Percentiles rank a stretch among this genome's conserved stretches.
Conservation (phyloP, 202 grass and related monocot genomes). For the Panicum hallii region DNA sequence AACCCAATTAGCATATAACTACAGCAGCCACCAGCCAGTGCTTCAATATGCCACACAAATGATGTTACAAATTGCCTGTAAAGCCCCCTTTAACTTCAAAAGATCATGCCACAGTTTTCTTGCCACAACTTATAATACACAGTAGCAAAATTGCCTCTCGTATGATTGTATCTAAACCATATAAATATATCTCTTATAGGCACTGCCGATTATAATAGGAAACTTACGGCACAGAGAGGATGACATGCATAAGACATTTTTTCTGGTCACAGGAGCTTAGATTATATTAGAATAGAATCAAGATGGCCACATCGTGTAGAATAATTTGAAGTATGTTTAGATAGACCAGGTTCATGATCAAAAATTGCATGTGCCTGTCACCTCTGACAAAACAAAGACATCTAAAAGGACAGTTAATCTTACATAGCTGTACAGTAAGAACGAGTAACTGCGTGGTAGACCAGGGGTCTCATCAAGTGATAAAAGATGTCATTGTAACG, state of each 20-base stretch:
- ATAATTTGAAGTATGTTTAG: constrained; percentile 17
- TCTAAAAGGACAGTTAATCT: constrained; percentile 42
- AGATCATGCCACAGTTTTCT: background rate
- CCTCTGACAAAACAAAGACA: constrained; percentile 32
- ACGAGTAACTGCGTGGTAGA: constrained; percentile 13
- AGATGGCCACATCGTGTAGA: background rate
- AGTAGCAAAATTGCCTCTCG: background rate
- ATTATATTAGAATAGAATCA: background rate
- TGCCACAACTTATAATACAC: background rate
- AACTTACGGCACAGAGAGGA: background rate
- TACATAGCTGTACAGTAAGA: constrained; percentile 59
- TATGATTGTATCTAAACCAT: background rate
- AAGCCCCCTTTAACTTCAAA: constrained; percentile 14
- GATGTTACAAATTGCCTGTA: background rate
- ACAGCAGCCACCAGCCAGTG: background rate
- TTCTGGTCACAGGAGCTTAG: background rate
- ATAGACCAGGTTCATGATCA: constrained; percentile 20
- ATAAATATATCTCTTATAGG: background rate
- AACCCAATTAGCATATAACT: background rate
- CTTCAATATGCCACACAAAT: background rate
- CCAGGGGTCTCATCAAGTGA: constrained; percentile 25
- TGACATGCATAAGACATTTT: background rate
- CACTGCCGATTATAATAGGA: background rate
- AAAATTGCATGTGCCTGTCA: background rate
- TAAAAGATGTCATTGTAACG: constrained; percentile 36